Percentiles rank a stretch among this genome's conserved stretches.
phyloP scores from a whole-genome alignment of 2,329 filamentous ascomycete species.

The Epichloe amarillans region DNA sequence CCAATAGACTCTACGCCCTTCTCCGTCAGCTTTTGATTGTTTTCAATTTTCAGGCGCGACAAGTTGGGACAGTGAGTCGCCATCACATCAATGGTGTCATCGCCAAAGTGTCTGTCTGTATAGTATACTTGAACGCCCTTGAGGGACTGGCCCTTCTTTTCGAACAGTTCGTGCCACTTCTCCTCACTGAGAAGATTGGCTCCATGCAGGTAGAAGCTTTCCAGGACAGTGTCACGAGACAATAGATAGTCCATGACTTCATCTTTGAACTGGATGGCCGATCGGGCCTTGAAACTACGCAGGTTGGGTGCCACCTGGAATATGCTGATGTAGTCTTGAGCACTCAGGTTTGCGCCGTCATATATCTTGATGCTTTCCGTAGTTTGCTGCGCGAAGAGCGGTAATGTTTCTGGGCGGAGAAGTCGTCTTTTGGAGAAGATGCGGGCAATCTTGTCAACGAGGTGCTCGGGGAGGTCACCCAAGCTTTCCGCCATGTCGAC shows the following conservation, averaged over 20 bases:
- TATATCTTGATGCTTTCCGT: slow-evolving; percentile 41
- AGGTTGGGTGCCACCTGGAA: slow-evolving; percentile 62
- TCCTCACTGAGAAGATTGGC: slow-evolving; percentile 70
- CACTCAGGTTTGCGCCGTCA: slow-evolving; percentile 50
- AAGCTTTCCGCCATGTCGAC: slow-evolving; percentile 48
- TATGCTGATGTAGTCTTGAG: slow-evolving; percentile 67
- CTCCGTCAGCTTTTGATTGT: slow-evolving; percentile 62
- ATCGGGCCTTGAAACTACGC: slow-evolving; percentile 60
- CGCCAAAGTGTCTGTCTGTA: slow-evolving; percentile 69
- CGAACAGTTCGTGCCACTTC: slow-evolving; percentile 61
- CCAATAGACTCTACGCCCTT: slow-evolving; percentile 53
- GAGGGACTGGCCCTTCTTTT: slow-evolving; percentile 49
- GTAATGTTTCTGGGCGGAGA: slow-evolving; percentile 37
- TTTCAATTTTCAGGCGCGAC: slow-evolving; percentile 62
- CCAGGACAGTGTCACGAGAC: slow-evolving; percentile 54
- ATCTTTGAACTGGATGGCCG: slow-evolving; percentile 88
- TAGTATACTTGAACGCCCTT: slow-evolving; percentile 65
- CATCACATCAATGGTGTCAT: slow-evolving; percentile 53
- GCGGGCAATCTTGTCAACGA: slow-evolving; percentile 46
- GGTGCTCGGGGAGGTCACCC: slow-evolving; percentile 40
- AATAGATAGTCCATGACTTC: slow-evolving; percentile 68
- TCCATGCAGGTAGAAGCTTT: slow-evolving; percentile 65
- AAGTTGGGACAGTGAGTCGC: slow-evolving; percentile 53
- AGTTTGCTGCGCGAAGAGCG: slow-evolving; percentile 41
- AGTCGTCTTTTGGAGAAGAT: slow-evolving; percentile 48